Base-by-base conservation (phyloP, 306 rosid genomes). In the Castanea mollissima region DNA sequence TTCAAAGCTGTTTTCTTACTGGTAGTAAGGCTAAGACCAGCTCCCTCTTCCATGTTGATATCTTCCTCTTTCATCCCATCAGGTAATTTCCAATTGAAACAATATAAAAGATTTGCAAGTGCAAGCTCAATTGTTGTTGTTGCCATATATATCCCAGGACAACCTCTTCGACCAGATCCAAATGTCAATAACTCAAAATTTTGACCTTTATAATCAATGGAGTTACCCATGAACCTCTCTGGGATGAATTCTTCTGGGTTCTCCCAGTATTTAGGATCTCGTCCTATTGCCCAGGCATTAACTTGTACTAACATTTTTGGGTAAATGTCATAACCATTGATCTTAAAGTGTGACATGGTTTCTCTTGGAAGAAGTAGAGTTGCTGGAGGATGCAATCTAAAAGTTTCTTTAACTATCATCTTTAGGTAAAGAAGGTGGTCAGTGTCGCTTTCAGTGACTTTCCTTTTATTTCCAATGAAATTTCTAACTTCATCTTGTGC, bases 111-210 rank as follows among this genome's bases (percentile, higher is more conserved):
- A 81, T 85, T 86, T 21, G 90, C 90, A 4, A 90, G 85, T 29
- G 72, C 78, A 6, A 82, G 23, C 55, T 84, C 83, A 14, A 84
- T 69, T 2, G 55, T 82, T 1, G 69, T 77, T 5, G 68, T 59
- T 10, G 55, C 86, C 84, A 84, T 78, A 56, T 78, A 44, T 1
- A 83, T 21, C 2, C 81, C 89, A 0, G 91, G 94, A 35, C 89
- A 90, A 1, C 70, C 74, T 38, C 91, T 82, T 19, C 88, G 55
- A 1, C 91, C 91, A 5, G 77, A 71, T 16, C 94, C 94, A 73
- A 88, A 90, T 1, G 92, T 85, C 78, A 90, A 77, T 9, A 60
- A 57, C 80, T 86, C 85, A 16, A 55, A 84, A 31, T 88, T 64
- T 2, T 84, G 88, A 2, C 92, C 88, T 79, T 65, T 84, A 19